Percentiles rank a stretch among this genome's conserved stretches.
These are phyloP conservation scores for Pythium guiyangense DNA, from an alignment of 352 stramenopile species.

Conservation along the genomic window DNA sequence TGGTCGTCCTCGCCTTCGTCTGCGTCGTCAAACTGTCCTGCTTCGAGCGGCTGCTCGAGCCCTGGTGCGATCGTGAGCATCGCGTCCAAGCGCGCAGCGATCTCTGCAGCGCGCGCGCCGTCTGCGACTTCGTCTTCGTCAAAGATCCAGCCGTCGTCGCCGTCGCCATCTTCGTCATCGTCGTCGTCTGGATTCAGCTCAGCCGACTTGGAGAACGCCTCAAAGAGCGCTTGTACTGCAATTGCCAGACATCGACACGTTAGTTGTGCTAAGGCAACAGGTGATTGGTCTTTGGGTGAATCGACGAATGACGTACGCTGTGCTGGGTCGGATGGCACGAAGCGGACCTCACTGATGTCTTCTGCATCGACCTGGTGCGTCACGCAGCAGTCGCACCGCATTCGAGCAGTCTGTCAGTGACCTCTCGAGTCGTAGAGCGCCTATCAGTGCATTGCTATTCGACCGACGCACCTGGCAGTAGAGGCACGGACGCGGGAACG, in stretches of 20 bases:
- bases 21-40: slow-evolving; percentile 79
- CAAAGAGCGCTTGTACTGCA: slow-evolving; percentile 74
- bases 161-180: slow-evolving; percentile 33
- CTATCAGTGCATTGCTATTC: background rate
- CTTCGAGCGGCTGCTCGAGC: slow-evolving; percentile 29
- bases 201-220: slow-evolving; percentile 72
- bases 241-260: no score
- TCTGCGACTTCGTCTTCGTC: slow-evolving; percentile 71
- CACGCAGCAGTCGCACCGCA: no score
- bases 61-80: slow-evolving; percentile 58
- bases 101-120: slow-evolving; percentile 51
- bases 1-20: slow-evolving; percentile 54
- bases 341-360: slow-evolving; percentile 67
- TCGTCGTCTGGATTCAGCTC: slow-evolving; percentile 82
- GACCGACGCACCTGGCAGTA: slow-evolving; percentile 58
- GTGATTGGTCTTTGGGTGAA: background rate
- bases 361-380: slow-evolving; percentile 45
- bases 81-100: slow-evolving; percentile 66
- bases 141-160: slow-evolving; percentile 71
- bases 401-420: no score
- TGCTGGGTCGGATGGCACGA: slow-evolving; percentile 62
- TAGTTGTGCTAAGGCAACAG: no score
- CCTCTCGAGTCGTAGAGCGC: no score
- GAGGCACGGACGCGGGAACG: slow-evolving; percentile 65
- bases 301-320: slow-evolving; percentile 35